Percentiles rank a stretch among this genome's conserved stretches.
phyloP scores from a whole-genome alignment of 2,329 filamentous ascomycete genomes.

The Corynespora cassiicola region DNA sequence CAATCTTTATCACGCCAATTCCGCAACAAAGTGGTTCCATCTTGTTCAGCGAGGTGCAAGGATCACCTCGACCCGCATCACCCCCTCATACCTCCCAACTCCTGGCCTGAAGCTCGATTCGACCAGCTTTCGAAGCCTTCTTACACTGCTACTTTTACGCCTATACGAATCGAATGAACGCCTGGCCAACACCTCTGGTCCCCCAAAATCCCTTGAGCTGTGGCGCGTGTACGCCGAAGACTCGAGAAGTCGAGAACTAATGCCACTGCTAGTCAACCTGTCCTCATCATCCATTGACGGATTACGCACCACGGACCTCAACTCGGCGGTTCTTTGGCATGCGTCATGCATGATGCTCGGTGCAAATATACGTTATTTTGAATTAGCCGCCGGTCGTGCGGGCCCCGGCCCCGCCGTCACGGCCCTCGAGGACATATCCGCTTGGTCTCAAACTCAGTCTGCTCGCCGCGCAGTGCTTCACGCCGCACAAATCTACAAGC shows the following conservation, averaged over 20 bases:
- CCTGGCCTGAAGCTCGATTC: constrained; percentile 39
- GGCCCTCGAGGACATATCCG: constrained; percentile 58
- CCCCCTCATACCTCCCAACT: constrained; percentile 39
- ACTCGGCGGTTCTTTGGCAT: constrained; percentile 60
- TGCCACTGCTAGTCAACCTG: constrained; percentile 44
- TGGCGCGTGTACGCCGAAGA: constrained; percentile 57
- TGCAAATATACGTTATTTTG: constrained; percentile 60
- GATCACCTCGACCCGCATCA: constrained; percentile 39
- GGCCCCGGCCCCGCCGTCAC: constrained; percentile 55
- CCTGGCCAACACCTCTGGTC: constrained; percentile 29
- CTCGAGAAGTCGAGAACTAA: constrained; percentile 49
- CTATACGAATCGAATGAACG: constrained; percentile 44
- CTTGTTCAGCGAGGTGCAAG: constrained; percentile 35
- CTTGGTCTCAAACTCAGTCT: constrained; percentile 59
- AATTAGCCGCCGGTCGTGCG: constrained; percentile 58
- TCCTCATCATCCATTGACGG: constrained; percentile 50
- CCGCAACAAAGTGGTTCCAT: constrained; percentile 38
- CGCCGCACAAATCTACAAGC: constrained; percentile 59
- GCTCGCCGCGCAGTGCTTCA: constrained; percentile 59
- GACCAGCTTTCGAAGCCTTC: constrained; percentile 34
- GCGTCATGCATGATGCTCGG: constrained; percentile 60
- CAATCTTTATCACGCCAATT: constrained; percentile 52
- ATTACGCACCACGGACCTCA: constrained; percentile 54
- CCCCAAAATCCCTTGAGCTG: constrained; percentile 38
- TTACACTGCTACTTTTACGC: constrained; percentile 39